These are phyloP conservation scores for Asterionellopsis glacialis DNA, from an alignment of 108 stramenopile genomes.

Conservation along the genomic window DNA sequence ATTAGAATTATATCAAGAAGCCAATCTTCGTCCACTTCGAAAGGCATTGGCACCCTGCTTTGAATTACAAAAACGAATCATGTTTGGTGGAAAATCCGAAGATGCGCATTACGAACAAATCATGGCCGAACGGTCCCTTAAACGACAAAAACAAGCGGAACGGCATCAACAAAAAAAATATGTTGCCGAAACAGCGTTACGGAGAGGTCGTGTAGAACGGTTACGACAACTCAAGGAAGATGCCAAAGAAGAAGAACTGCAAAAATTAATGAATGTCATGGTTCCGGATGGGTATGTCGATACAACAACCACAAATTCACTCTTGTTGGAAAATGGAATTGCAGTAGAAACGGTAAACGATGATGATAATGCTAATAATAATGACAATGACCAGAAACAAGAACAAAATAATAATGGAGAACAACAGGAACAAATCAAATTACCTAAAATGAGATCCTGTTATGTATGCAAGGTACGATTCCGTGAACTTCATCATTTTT, in stretches of 20 bases:
- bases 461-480: slow-evolving; percentile 85
- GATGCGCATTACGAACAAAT: slow-evolving; percentile 40
- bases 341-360: not conserved
- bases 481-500: slow-evolving; percentile 79
- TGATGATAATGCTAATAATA: slow-evolving; percentile 11
- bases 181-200: slow-evolving; percentile 58
- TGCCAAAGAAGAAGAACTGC: slow-evolving; percentile 60
- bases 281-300: slow-evolving; percentile 83
- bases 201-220: slow-evolving; percentile 62
- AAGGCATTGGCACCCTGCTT: slow-evolving; percentile 62
- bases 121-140: slow-evolving; percentile 37
- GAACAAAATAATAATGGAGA: not conserved
- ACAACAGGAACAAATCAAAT: slow-evolving; percentile 9
- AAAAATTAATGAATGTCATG: slow-evolving; percentile 35
- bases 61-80: slow-evolving; percentile 49
- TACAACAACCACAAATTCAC: slow-evolving; percentile 9
- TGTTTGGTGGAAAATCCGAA: slow-evolving; percentile 61
- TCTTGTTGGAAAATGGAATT: slow-evolving; percentile 27
- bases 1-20: slow-evolving; percentile 32
- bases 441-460: slow-evolving; percentile 82
- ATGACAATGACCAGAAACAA: slow-evolving; percentile 1
- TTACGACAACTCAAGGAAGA: slow-evolving; percentile 51
- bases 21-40: slow-evolving; percentile 61
- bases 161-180: slow-evolving; percentile 55
- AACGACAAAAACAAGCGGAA: slow-evolving; percentile 73